Percentiles rank a stretch among this genome's conserved stretches.
These are phyloP conservation scores for Chlorophyllum brunneum DNA, from an alignment of 768 basidiomycete species.

Conservation along the genomic window DNA sequence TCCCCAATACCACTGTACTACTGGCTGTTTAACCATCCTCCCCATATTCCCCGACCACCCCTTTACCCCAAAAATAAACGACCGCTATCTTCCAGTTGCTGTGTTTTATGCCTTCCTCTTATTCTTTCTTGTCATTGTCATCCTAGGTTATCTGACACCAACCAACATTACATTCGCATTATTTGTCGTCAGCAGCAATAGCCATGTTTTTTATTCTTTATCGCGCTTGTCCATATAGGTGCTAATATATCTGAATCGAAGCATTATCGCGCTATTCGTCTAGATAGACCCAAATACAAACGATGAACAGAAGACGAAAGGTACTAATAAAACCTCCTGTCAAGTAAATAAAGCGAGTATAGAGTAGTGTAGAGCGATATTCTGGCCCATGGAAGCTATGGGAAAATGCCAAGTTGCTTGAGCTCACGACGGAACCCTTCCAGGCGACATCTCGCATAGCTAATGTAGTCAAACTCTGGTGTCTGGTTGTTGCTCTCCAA, in stretches of 20 bases:
- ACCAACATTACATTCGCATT: slow-evolving; percentile 43
- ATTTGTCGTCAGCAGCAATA: slow-evolving; percentile 31
- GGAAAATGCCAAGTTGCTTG: slow-evolving; percentile 38
- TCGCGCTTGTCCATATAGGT: slow-evolving; percentile 13
- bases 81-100: neutral
- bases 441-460: slow-evolving; percentile 72
- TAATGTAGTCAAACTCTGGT: slow-evolving; percentile 88
- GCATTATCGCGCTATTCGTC: slow-evolving; percentile 4
- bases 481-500: slow-evolving; percentile 52
- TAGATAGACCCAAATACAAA: neutral
- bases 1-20: slow-evolving; percentile 8
- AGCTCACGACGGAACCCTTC: slow-evolving; percentile 57
- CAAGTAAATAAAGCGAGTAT: neutral
- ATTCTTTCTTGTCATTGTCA: slow-evolving; percentile 19
- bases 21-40: neutral
- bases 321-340: neutral
- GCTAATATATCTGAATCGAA: slow-evolving; percentile 13
- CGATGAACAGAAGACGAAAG: neutral
- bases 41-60: neutral
- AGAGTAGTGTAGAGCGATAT: neutral
- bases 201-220: slow-evolving; percentile 36
- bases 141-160: slow-evolving; percentile 23
- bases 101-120: slow-evolving; percentile 9
- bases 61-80: slow-evolving; percentile 2
- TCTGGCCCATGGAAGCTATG: neutral